phyloP scores from a whole-genome alignment of 192 early-diverging fungal species.

The Glomus cerebriforme region DNA sequence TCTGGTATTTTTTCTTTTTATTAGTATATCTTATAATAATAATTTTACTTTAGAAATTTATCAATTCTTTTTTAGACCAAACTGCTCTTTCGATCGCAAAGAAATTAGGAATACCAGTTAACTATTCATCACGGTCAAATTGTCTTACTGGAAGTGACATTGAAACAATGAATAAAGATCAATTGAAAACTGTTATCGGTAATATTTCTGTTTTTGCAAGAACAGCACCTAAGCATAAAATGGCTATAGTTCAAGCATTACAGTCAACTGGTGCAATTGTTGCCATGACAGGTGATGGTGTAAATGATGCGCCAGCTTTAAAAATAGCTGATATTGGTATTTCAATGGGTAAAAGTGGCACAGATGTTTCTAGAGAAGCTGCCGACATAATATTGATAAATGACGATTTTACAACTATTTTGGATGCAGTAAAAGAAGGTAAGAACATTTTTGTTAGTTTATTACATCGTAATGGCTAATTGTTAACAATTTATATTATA shows the following conservation, averaged over 20 bases:
- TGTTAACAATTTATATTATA: slow-evolving; percentile 25
- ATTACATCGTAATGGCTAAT: background rate
- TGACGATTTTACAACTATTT: slow-evolving; percentile 92
- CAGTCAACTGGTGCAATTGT: slow-evolving; percentile 86
- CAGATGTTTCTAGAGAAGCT: slow-evolving; percentile 95
- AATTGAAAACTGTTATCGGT: slow-evolving; percentile 64
- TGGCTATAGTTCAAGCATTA: slow-evolving; percentile 86
- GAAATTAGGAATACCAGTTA: slow-evolving; percentile 79
- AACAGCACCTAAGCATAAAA: slow-evolving; percentile 85
- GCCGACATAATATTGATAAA: slow-evolving; percentile 97
- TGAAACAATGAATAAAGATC: slow-evolving; percentile 64
- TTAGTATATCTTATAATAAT: too few species aligned
- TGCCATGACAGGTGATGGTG: slow-evolving; percentile 97
- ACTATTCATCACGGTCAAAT: slow-evolving; percentile 48
- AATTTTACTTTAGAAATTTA: slow-evolving; percentile 26
- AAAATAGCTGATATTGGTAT: slow-evolving; percentile 94
- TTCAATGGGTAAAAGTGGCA: slow-evolving; percentile 94
- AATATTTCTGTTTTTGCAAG: slow-evolving; percentile 77
- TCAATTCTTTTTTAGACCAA: slow-evolving; percentile 51
- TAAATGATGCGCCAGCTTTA: slow-evolving; percentile 95
- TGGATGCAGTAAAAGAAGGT: slow-evolving; percentile 95
- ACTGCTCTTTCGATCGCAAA: slow-evolving; percentile 91
- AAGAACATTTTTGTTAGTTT: background rate
- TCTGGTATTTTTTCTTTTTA: slow-evolving; percentile 47
- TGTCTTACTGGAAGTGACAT: slow-evolving; percentile 76